Evolutionary conservation across 139 green algal species (phyloP).

Genomic region (Tetradesmus lagerheimii): DNA sequence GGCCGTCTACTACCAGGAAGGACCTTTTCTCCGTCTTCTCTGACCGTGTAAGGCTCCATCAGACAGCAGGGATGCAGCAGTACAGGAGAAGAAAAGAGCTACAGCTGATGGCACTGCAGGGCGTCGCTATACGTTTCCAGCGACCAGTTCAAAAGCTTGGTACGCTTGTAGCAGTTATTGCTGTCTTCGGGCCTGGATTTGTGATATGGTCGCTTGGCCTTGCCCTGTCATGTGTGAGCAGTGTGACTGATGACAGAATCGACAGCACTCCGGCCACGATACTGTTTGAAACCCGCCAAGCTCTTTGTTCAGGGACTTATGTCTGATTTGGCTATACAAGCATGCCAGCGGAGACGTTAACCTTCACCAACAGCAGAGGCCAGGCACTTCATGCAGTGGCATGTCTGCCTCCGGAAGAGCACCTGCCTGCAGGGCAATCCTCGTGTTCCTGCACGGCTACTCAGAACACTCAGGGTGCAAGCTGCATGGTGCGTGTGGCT

Average conservation of each 20-base stretch:
- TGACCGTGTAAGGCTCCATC: conserved; percentile 11
- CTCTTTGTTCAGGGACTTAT: no score
- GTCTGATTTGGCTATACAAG: background rate
- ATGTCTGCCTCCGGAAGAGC: background rate
- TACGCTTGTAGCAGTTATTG: no score
- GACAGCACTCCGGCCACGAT: no score
- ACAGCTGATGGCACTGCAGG: background rate
- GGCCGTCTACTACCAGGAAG: conserved; percentile 56
- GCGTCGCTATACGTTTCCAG: no score
- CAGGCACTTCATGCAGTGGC: conserved; percentile 4
- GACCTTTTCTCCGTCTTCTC: conserved; percentile 43
- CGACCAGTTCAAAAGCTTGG: no score
- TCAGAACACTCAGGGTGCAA: background rate
- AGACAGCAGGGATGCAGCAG: background rate
- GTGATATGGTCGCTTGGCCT: background rate
- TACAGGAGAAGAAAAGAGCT: background rate
- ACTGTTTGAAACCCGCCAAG: no score
- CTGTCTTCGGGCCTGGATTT: background rate
- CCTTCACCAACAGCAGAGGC: conserved; percentile 14
- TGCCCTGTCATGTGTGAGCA: background rate
- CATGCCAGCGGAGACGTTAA: background rate
- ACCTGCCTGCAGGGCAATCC: background rate
- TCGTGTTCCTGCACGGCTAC: background rate
- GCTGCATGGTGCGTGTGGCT: background rate
- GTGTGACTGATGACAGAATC: background rate